Evolutionary conservation across 2,329 filamentous ascomycete species (phyloP).

Genomic region (Pezicula radicicola): DNA sequence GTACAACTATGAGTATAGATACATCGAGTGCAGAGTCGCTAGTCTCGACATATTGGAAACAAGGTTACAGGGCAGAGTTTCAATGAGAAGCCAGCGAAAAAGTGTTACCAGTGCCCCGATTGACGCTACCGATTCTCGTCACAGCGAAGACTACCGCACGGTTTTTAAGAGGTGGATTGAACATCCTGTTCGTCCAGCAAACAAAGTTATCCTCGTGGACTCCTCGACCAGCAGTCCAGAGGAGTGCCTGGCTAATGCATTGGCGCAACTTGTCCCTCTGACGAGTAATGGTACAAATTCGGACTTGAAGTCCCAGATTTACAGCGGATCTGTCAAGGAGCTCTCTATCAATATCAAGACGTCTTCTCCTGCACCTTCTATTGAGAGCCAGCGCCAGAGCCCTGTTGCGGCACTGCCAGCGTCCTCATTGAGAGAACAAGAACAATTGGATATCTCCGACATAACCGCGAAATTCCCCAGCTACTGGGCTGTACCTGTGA

Average conservation of each 20-base stretch:
- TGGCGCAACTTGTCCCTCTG: slow-evolving; percentile 16
- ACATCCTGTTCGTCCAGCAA: slow-evolving; percentile 25
- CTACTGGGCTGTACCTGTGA: too few relatives aligned
- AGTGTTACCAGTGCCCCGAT: slow-evolving; percentile 22
- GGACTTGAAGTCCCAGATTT: too few relatives aligned
- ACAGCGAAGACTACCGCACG: slow-evolving; percentile 11
- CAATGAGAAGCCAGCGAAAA: slow-evolving; percentile 29
- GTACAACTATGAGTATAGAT: slow-evolving; percentile 23
- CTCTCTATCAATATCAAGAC: too few relatives aligned
- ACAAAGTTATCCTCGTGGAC: slow-evolving; percentile 22
- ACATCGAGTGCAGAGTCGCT: slow-evolving; percentile 30
- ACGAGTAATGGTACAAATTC: too few relatives aligned
- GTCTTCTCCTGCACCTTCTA: too few relatives aligned
- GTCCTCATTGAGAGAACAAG: too few relatives aligned
- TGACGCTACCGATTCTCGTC: slow-evolving; percentile 7
- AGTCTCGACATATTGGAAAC: slow-evolving; percentile 28
- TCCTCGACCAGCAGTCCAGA: slow-evolving; percentile 17
- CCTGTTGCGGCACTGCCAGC: too few relatives aligned
- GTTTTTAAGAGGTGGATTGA: slow-evolving; percentile 29
- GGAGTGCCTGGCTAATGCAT: slow-evolving; percentile 14
- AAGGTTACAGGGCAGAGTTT: slow-evolving; percentile 20
- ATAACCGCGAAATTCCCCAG: too few relatives aligned
- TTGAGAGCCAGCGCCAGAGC: too few relatives aligned
- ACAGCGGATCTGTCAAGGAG: too few relatives aligned
- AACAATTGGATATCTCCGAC: too few relatives aligned